Base-by-base conservation (phyloP, 2,329 filamentous ascomycete species). In the Xylaria arbuscula region DNA sequence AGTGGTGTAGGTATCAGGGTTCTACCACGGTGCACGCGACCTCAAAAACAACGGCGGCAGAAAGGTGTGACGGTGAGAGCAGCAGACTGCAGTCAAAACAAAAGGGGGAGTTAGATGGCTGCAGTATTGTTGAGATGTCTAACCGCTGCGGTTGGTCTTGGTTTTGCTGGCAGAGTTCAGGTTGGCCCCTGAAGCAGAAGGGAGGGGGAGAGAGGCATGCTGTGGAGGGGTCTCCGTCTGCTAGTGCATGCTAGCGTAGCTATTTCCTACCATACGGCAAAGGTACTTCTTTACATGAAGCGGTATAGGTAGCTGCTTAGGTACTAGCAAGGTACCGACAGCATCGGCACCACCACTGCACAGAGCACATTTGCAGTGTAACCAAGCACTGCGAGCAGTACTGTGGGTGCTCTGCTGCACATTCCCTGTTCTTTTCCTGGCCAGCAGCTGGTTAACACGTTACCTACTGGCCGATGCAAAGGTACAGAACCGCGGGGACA, bases 171-270 rank as follows among this genome's bases (percentile, higher is more conserved):
- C 47, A 62, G 54, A 66, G 57, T 45, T 66, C 68, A 69, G 66
- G 66, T 65, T 66, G 59, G 61, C 66, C 66, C 69, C 69, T 69
- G 66, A 66, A 70, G 58, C 54, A 19, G 15, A 57, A 28, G 34
- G 61, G 65, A 36, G 45, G 53, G 53, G 47, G 58, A 19, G 28
- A 6, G 38, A 6, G 38, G 38, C 19, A 13, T 22, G 48, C 19
- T 51, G 53, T 67, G 64, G 64, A 69, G 64, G 67, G 67, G 67
- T 53, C 58, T 55, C 55, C 63, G 60, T 55, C 59, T 32, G 22
- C 48, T 34, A 47, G 57, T 7, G 22, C 53, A 28, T 19, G 22
- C 38, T 34, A 38, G 57, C 15, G 22, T 56, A 22, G 13, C 10
- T 19, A 56, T 5, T 11, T 56, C 22, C 13, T 24, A 13, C 24